Percentiles rank a stretch among this genome's conserved stretches.
These are phyloP conservation scores for Ophiocordyceps unilateralis DNA, from an alignment of 2,329 filamentous ascomycete genomes.

Conservation along the genomic window DNA sequence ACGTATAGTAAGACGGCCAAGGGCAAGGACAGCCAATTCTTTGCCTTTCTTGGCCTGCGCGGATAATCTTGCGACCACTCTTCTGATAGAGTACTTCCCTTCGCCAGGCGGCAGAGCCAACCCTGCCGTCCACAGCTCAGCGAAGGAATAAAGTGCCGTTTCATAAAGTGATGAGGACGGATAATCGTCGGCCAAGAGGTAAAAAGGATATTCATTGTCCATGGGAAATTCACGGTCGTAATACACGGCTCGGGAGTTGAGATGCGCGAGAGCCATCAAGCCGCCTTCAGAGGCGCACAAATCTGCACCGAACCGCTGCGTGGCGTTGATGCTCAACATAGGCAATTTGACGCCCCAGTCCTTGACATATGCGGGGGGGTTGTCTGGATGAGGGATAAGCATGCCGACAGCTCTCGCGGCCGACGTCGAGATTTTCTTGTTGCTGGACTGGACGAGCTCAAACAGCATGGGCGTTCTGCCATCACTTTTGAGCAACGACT, in stretches of 20 bases:
- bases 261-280: slow-evolving; percentile 25
- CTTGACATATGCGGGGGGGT: slow-evolving; percentile 15
- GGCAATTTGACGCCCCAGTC: slow-evolving; percentile 15
- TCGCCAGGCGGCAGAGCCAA: slow-evolving; percentile 17
- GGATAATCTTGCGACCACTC: slow-evolving; percentile 45
- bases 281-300: slow-evolving; percentile 29
- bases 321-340: slow-evolving; percentile 24
- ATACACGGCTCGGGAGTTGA: slow-evolving; percentile 26
- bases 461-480: slow-evolving; percentile 37
- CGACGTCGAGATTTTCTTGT: slow-evolving; percentile 45
- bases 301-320: slow-evolving; percentile 24
- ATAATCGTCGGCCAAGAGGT: slow-evolving; percentile 14
- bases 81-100: slow-evolving; percentile 14
- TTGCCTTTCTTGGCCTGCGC: slow-evolving; percentile 61
- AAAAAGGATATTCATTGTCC: slow-evolving; percentile 12
- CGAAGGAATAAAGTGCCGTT: slow-evolving; percentile 24
- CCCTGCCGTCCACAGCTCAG: slow-evolving; percentile 29
- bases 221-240: slow-evolving; percentile 18
- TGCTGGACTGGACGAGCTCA: slow-evolving; percentile 51
- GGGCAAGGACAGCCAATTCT: slow-evolving; percentile 62
- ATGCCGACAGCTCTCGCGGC: slow-evolving; percentile 62
- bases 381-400: slow-evolving; percentile 46
- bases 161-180: slow-evolving; percentile 21
- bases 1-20: slow-evolving; percentile 61
- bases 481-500: slow-evolving; percentile 22